phyloP scores from a whole-genome alignment of 495 filamentous ascomycete species.

The Hypoxylon cercidicola region DNA sequence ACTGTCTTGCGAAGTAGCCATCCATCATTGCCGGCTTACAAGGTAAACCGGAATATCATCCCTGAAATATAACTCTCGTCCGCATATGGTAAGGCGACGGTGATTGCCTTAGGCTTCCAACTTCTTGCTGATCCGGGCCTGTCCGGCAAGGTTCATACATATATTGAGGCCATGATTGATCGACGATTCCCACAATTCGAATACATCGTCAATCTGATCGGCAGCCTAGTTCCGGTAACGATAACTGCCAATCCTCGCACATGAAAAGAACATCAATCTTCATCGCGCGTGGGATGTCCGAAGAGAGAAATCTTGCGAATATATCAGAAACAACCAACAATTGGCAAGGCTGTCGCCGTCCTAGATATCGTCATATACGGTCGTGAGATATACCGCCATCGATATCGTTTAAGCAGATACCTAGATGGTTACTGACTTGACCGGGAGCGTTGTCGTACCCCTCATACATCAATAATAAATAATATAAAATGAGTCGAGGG shows the following conservation, averaged over 20 bases:
- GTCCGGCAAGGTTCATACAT: conserved; percentile 32
- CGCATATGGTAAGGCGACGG: conserved; percentile 9
- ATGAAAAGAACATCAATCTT: conserved; percentile 23
- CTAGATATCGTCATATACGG: background rate
- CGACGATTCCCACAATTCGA: conserved; percentile 34
- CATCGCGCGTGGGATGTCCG: conserved; percentile 23
- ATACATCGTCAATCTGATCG: conserved; percentile 40
- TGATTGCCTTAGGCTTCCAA: conserved; percentile 13
- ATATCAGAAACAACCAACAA: conserved; percentile 5
- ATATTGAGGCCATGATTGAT: conserved; percentile 17
- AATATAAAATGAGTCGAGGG: conserved; percentile 27
- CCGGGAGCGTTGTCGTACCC: conserved; percentile 23
- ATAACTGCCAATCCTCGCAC: conserved; percentile 17
- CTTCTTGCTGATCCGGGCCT: conserved; percentile 35
- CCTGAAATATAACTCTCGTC: conserved; percentile 19
- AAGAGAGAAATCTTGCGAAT: conserved; percentile 7
- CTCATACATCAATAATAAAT: conserved; percentile 5
- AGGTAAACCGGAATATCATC: background rate
- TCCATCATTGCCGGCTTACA: background rate
- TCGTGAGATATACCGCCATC: background rate
- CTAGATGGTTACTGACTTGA: background rate
- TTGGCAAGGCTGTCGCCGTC: conserved; percentile 7
- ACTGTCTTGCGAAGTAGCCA: background rate
- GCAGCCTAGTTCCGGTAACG: conserved; percentile 28
- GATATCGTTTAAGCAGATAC: background rate